Evolutionary conservation across 495 filamentous ascomycete species (phyloP), one percentile per base, ranked within the genome.

Genomic region (Neurospora sp.): DNA sequence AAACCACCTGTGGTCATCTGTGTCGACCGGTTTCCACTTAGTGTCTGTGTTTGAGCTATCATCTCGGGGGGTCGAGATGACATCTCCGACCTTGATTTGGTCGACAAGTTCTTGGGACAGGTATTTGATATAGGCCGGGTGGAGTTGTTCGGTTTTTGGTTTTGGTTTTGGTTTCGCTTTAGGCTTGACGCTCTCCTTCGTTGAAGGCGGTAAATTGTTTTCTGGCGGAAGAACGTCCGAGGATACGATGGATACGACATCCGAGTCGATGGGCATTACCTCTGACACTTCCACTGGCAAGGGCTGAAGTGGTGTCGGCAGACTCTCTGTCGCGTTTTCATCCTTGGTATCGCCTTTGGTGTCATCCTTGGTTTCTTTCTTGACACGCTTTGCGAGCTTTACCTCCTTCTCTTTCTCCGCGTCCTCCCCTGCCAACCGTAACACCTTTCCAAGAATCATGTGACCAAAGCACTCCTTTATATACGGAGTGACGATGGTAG

Each of bases 401-500:
- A 31, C 12, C 27, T 8, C 53, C 14, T 65, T 35, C 22, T 31
- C 35, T 6, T 71, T 38, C 6, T 71, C 40, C 12, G 70, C 35
- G 10, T 42, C 41, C 4, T 75, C 75, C 1, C 76, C 70, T 4
- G 79, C 75, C 2, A 53, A 22, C 44, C 80, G 74, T 41, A 90
- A 78, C 1, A 86, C 79, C 20, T 84, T 78, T 2, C 83, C 87
- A 77, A 92, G 91, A 5, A 86, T 81, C 81, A 92, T 83, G 44
- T 89, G 78, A 10, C 86, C 84, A 74, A 94, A 94, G 71, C 86
- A 87, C 22, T 88, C 77, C 71, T 89, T 86, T 5, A 90, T 85
- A 70, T 88, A 92, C 0, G 89, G 88, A 0, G 92, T 93, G 4
- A 92, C 90, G 8, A 91, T 83, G 0, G 92, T 94, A 41, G 78